A percentile compares a stretch with the other conserved stretches of the same genome.
phyloP scores from a whole-genome alignment of 495 filamentous ascomycete species.

The Haplographium delicatum region DNA sequence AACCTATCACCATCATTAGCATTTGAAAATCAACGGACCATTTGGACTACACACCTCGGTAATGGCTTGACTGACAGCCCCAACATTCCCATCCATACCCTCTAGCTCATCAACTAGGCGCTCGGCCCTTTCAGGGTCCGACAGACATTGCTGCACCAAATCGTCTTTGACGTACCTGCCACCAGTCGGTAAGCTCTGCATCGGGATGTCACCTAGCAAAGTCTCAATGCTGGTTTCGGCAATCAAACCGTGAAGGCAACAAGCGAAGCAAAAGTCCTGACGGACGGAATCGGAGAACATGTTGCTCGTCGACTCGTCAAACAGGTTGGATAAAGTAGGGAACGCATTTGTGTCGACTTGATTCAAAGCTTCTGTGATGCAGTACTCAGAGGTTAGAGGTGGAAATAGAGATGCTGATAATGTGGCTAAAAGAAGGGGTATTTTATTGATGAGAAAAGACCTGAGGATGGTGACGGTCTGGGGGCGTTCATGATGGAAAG shows the following conservation, averaged over 20 bases:
- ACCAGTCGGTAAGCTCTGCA: conserved; percentile 69
- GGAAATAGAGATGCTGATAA: conserved; percentile 56
- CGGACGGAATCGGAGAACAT: conserved; percentile 76
- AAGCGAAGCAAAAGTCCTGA: conserved; percentile 90
- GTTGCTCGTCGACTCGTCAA: conserved; percentile 66
- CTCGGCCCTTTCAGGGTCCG: conserved; percentile 65
- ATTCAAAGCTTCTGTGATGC: conserved; percentile 70
- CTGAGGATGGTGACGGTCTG: conserved; percentile 73
- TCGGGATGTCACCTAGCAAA: conserved; percentile 79
- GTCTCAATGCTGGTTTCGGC: conserved; percentile 71
- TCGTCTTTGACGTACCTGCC: conserved; percentile 72
- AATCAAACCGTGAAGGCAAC: conserved; percentile 78
- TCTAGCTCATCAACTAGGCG: conserved; percentile 75
- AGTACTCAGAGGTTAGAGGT: conserved; percentile 65
- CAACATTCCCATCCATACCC: conserved; percentile 91
- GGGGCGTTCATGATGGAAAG: conserved; percentile 69
- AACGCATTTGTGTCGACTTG: conserved; percentile 76
- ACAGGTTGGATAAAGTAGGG: conserved; percentile 73
- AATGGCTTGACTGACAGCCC: conserved; percentile 77
- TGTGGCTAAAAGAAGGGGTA: conserved; percentile 70
- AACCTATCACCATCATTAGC: conserved; percentile 41
- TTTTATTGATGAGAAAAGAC: conserved; percentile 90
- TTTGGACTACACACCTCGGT: conserved; percentile 52
- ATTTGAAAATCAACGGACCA: neutral
- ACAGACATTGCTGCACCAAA: conserved; percentile 66